Evolutionary conservation across 2,329 filamentous ascomycete genomes (phyloP).

Genomic region (Sclerotinia spermophila): DNA sequence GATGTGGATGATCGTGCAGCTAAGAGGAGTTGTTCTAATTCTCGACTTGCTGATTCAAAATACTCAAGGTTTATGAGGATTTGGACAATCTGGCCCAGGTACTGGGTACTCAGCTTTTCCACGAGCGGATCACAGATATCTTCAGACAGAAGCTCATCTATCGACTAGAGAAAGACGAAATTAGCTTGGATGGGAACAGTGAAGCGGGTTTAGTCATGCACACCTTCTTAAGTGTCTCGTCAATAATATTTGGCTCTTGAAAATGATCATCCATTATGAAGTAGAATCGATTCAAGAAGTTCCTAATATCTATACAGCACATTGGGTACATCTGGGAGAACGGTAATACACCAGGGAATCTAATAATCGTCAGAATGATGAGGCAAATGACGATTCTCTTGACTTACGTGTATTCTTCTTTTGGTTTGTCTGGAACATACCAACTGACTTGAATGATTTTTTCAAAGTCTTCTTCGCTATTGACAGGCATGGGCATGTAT

Average conservation of each 20-base stretch:
- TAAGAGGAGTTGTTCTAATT: conserved; percentile 82
- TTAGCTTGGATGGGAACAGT: background rate
- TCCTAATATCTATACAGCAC: conserved; percentile 96
- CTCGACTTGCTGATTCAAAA: conserved; percentile 88
- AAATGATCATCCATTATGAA: conserved; percentile 97
- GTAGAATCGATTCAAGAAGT: conserved; percentile 97
- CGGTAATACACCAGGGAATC: conserved; percentile 90
- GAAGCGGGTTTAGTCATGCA: conserved; percentile 20
- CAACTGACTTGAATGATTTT: conserved; percentile 95
- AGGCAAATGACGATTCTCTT: background rate
- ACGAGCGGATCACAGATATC: conserved; percentile 91
- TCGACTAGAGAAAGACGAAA: conserved; percentile 50
- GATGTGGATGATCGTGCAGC: conserved; percentile 78
- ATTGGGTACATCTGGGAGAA: conserved; percentile 99
- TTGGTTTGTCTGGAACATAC: conserved; percentile 80
- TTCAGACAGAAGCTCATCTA: conserved; percentile 91
- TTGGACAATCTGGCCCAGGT: conserved; percentile 95
- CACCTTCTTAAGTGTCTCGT: conserved; percentile 81
- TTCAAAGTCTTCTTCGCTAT: conserved; percentile 84
- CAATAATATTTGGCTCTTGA: conserved; percentile 82
- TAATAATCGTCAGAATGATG: conserved; percentile 37
- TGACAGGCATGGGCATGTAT: conserved; percentile 99
- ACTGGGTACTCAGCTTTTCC: conserved; percentile 84
- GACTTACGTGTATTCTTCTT: conserved; percentile 65
- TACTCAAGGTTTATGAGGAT: conserved; percentile 97